These are phyloP conservation scores for Ceratobasidium sp. DNA, from an alignment of 1,284 basidiomycete genomes.

Conservation along the genomic window DNA sequence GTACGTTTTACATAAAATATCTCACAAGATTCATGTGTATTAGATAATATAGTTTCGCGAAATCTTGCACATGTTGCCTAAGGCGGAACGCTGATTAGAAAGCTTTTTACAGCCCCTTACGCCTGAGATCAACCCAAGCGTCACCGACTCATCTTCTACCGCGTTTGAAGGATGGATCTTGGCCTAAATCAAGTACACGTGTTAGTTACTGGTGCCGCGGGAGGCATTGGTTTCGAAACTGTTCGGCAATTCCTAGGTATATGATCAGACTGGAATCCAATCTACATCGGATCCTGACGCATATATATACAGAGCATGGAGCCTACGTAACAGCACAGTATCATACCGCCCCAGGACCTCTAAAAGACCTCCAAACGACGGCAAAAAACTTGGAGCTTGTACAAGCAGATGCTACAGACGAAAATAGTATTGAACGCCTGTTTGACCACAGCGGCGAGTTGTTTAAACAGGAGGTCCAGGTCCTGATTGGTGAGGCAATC, in stretches of 20 bases:
- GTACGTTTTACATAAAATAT: neutral
- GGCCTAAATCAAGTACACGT: slow-evolving; percentile 60
- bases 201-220: slow-evolving; percentile 71
- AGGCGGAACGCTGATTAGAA: neutral
- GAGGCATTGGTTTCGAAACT: slow-evolving; percentile 76
- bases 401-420: slow-evolving; percentile 72
- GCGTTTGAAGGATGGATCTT: slow-evolving; percentile 58
- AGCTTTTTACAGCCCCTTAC: too few relatives aligned
- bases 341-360: slow-evolving; percentile 67
- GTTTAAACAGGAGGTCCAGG: slow-evolving; percentile 48
- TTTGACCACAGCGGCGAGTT: slow-evolving; percentile 48
- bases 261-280: neutral
- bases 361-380: slow-evolving; percentile 64
- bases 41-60: neutral
- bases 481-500: slow-evolving; percentile 33
- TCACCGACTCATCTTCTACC: neutral
- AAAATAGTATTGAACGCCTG: slow-evolving; percentile 67
- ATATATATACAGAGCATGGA: slow-evolving; percentile 68
- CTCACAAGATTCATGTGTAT: neutral
- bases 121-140: too few relatives aligned
- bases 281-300: slow-evolving; percentile 47
- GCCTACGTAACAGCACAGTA: slow-evolving; percentile 82
- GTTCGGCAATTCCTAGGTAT: slow-evolving; percentile 68
- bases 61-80: neutral
- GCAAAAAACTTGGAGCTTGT: slow-evolving; percentile 60